Base-by-base conservation (phyloP, 148 eudicot genomes). In the Linanthus parryae region DNA sequence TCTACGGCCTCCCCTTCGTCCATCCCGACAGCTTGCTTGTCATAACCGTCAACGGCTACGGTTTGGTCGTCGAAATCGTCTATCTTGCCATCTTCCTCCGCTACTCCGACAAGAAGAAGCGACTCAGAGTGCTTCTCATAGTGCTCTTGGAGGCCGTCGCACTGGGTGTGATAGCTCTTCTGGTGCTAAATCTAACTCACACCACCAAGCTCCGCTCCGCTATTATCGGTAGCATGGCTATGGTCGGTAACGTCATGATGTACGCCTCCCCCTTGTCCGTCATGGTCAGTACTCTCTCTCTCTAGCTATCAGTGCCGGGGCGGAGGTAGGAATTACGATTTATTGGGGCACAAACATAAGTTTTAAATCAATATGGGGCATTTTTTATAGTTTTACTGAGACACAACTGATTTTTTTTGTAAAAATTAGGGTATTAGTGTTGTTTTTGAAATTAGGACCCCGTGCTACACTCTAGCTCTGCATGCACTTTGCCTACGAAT, bases 231-330 rank as follows among this genome's bases (percentile, higher is more conserved):
- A 56, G 76, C 60, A 33, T 88, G 9, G 79, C 78, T 44, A 68
- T 82, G 36, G 33, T 64, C 2, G 82, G 70, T 26, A 81, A 79
- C 50, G 64, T 87, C 38, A 25, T 84, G 55, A 92, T 92, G 99
- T 92, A 92, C 42, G 99, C 95, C 24, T 48, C 99, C 1, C 99
- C 99, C 0, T 58, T 92, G 29, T 65, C 99, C 8, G 65, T 92
- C 63, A 82, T 92, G 98, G 95, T 91, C 57, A 48, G 37, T 57
- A 18, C 27, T 6, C 30, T 24, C 17, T 31, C 35, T 5, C 35
- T 31, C 35, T 31, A 5, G 35, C 11, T 5, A 5, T 31, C 7
- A 31, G 35, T 31, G 5, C 11, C 35, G 35, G 35, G 11, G 11
- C 5, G 11, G 11, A 31, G 11, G 35, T 5, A 31, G 35, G 11